These are phyloP conservation scores for Pseudognaphalium luteoalbum DNA, from an alignment of 129 eudicot genomes.

Conservation along the genomic window DNA sequence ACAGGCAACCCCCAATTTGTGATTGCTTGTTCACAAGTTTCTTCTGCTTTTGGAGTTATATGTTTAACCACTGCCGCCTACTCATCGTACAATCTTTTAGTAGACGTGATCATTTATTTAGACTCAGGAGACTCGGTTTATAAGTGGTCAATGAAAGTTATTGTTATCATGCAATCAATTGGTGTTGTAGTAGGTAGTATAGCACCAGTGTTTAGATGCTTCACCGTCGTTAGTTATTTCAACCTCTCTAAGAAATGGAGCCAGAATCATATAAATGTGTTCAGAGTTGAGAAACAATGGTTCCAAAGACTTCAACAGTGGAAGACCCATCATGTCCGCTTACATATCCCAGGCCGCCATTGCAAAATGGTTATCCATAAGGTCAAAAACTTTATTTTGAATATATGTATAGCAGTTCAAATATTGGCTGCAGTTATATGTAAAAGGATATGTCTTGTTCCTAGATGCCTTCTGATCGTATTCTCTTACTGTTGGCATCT, in stretches of 20 bases:
- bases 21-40: neutral
- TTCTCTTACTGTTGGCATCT: neutral
- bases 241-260: neutral
- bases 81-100: no score
- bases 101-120: no score
- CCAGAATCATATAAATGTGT: neutral
- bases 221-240: neutral
- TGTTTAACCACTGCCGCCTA: neutral
- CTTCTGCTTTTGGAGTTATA: neutral
- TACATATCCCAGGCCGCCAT: conserved; percentile 2
- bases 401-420: neutral
- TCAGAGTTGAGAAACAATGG: neutral
- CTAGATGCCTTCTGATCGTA: neutral
- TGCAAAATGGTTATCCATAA: neutral
- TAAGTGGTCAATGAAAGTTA: neutral
- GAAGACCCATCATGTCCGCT: neutral
- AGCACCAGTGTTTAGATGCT: neutral
- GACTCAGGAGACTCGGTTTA: no score
- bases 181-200: neutral
- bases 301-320: neutral
- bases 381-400: neutral
- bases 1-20: neutral
- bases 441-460: neutral
- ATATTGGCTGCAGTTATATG: neutral
- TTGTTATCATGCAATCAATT: neutral